Base-by-base conservation (phyloP, 2,329 filamentous ascomycete species). In the Pseudocercospora musae region DNA sequence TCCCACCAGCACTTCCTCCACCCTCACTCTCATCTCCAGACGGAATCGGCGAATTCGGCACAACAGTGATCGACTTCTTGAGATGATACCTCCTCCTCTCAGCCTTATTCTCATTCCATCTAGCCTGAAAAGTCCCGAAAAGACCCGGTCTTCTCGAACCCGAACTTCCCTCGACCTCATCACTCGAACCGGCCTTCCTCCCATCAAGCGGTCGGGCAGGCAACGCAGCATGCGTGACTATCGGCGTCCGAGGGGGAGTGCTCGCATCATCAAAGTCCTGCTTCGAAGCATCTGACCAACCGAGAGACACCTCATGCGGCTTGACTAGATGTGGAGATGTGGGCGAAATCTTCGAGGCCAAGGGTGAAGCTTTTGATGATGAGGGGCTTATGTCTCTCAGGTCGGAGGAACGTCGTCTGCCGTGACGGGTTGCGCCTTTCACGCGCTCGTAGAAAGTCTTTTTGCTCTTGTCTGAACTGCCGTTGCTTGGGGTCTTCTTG, bases 11-110 rank as follows among this genome's bases (percentile, higher is more conserved):
- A 40, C 37, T 18, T 3, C 10, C 31, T 6, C 37, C 31, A 33
- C 31, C 37, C 37, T 37, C 33, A 15, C 33, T 37, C 33, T n/a
- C 33, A 37, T 37, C 33, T 15, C 37, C 37, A n/a, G 37, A 6
- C 15, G 37, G 44, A 23, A 48, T 18, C 15, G 15, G 37, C 37
- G 15, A 15, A 52, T 63, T 60, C 46, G 66, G 66, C 29, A 74
- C 68, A 53, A 75, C 67, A 55, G 63, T 67, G 54, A 76, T 76
- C 54, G 68, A 66, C 62, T 63, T 71, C 70, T 72, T 74, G 59
- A 76, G 60, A 27, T 74, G 71, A 60, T 69, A 67, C 53, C 72
- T 65, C 57, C 73, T 65, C 64, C 69, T 73, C 62, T 72, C 65
- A 33, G 69, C 72, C 57, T 69, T 69, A 5, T 49, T 58, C 59